These are phyloP conservation scores for Sclerotinia glacialis DNA, from an alignment of 2,329 filamentous ascomycete genomes.

Conservation along the genomic window DNA sequence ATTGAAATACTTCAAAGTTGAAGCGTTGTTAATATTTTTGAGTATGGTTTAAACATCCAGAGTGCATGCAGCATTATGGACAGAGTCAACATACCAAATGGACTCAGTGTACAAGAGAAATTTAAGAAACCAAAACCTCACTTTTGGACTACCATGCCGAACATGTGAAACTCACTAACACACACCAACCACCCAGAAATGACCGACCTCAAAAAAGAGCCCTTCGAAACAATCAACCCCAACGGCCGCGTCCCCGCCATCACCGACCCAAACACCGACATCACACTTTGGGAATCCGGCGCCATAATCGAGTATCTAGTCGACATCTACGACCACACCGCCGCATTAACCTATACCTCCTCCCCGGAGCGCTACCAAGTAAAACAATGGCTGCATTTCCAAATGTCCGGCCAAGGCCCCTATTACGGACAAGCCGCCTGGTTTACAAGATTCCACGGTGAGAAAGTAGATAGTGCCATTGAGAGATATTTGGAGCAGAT, in stretches of 20 bases:
- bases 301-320: slow-evolving; percentile 46
- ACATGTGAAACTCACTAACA: background rate
- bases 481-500: slow-evolving; percentile 47
- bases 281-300: slow-evolving; percentile 40
- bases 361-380: background rate
- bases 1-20: background rate
- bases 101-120: background rate
- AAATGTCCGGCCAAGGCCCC: slow-evolving; percentile 1
- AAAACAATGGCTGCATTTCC: background rate
- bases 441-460: slow-evolving; percentile 40
- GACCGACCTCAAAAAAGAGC: slow-evolving; percentile 41
- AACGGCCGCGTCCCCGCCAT: slow-evolving; percentile 36
- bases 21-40: background rate
- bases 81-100: background rate
- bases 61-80: too few species aligned
- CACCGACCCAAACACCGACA: slow-evolving; percentile 43
- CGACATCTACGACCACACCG: slow-evolving; percentile 40
- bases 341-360: background rate
- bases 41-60: background rate
- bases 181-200: background rate
- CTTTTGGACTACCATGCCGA: background rate
- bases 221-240: slow-evolving; percentile 40
- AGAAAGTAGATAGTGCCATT: slow-evolving; percentile 45
- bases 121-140: background rate
- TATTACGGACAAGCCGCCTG: slow-evolving; percentile 30